Evolutionary conservation across 2,329 filamentous ascomycete species (phyloP).

Genomic region (Fusarium nodosum): DNA sequence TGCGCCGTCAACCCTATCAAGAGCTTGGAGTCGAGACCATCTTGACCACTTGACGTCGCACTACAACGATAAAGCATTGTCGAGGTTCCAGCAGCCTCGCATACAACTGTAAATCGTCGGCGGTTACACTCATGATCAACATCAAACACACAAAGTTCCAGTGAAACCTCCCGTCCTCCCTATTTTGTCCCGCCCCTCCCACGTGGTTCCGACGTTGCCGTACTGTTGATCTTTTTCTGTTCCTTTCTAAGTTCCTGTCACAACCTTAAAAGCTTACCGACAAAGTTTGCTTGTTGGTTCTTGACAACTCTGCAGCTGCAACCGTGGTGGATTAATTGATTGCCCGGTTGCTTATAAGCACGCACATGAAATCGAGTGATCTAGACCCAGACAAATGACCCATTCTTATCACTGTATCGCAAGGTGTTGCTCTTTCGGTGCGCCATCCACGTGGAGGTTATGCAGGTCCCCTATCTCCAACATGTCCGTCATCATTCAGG

Average conservation of each 20-base stretch:
- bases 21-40: constrained; percentile 7
- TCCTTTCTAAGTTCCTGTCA: constrained; percentile 10
- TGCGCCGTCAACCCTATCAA: background rate
- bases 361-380: background rate
- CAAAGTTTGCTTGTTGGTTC: constrained; percentile 1
- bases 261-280: constrained; percentile 24
- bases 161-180: constrained; percentile 27
- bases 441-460: constrained; percentile 44
- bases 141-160: constrained; percentile 29
- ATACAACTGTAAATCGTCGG: background rate
- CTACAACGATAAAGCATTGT: constrained; percentile 22
- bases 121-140: constrained; percentile 28
- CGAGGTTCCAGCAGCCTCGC: background rate
- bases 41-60: constrained; percentile 4
- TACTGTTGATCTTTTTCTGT: constrained; percentile 27
- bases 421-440: constrained; percentile 29
- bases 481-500: constrained; percentile 21
- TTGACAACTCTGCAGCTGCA: background rate
- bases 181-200: constrained; percentile 28
- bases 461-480: constrained; percentile 46
- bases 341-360: constrained; percentile 3
- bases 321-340: background rate
- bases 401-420: constrained; percentile 29
- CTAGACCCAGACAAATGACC: background rate
- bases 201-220: constrained; percentile 40